Evolutionary conservation across 257 asterid genomes (phyloP), one percentile per base, ranked within the genome.

Genomic region (Nicotiana sylvestris): DNA sequence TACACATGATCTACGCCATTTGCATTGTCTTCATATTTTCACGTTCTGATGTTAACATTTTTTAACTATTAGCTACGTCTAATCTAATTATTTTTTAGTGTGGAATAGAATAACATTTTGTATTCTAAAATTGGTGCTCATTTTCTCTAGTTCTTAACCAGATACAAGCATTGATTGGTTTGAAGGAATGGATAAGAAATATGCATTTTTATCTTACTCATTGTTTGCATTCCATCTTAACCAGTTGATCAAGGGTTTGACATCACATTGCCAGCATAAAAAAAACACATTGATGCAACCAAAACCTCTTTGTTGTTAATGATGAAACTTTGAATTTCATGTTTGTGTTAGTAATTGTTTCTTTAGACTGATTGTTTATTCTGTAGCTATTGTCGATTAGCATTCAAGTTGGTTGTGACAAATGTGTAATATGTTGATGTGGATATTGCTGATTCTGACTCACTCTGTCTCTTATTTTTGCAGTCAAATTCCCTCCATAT

Each of bases 401-500:
- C 29, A 27, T 49, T 74, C 29, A 51, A 76, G 80, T 51, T 51
- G 64, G 3, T 15, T 2, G 2, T 74, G 9, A 74, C 43, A 27
- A 21, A 74, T 3, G 3, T 27, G 62, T 49, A 27, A 49, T 18
- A 74, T 74, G 61, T 74, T 6, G 43, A 51, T 2, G 29, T 51
- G 64, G 16, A 51, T 51, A 18, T 76, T 76, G 11, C 61, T 61
- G 43, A 60, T 80, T 78, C 66, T 82, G 15, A 49, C 81, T 84
- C 65, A 27, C 21, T 16, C 5, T 30, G 16, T 61, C 43, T 60
- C 35, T n/a, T 43, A 78, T 21, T 61, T 43, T 33, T 39, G 82
- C 87, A 89, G 93, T 60, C 85, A 69, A 81, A 62, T 76, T 55
- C 80, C 77, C 57, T 88, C 86, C 17, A 70, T 76, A 17, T 32